Percentiles rank a stretch among this genome's conserved stretches.
phyloP scores from a whole-genome alignment of 2,329 filamentous ascomycete genomes.

The Rutstroemia sydowiana region DNA sequence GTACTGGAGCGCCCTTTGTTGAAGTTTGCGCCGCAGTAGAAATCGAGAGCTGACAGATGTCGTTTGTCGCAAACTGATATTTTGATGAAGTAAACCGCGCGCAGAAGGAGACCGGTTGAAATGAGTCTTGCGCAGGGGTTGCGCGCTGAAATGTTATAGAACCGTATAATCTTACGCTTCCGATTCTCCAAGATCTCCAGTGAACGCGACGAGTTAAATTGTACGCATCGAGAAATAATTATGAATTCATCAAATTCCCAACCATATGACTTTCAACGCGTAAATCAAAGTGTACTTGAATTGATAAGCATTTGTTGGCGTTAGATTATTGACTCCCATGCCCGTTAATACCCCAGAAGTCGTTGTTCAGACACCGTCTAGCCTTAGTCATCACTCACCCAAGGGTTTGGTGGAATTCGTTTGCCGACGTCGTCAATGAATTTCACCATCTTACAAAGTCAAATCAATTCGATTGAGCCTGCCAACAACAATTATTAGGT shows the following conservation, averaged over 20 bases:
- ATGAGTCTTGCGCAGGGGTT: slow-evolving; percentile 1
- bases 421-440: slow-evolving; percentile 19
- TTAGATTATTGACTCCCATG: slow-evolving; percentile 21
- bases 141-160: slow-evolving; percentile 9
- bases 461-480: slow-evolving; percentile 15
- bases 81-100: not conserved
- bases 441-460: slow-evolving; percentile 3
- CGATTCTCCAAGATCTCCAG: too few relatives aligned
- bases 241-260: slow-evolving; percentile 16
- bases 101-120: not conserved
- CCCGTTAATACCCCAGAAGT: slow-evolving; percentile 11
- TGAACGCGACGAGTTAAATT: slow-evolving; percentile 23
- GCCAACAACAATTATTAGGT: slow-evolving; percentile 19
- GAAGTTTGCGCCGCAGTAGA: slow-evolving; percentile 1
- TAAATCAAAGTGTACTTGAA: slow-evolving; percentile 25
- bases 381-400: slow-evolving; percentile 14
- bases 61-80: not conserved
- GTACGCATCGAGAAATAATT: slow-evolving; percentile 17
- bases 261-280: slow-evolving; percentile 26
- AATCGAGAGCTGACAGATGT: not conserved
- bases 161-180: too few relatives aligned
- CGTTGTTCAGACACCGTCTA: slow-evolving; percentile 16
- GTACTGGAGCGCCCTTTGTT: not conserved
- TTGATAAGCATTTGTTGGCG: slow-evolving; percentile 21
- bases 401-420: slow-evolving; percentile 8